phyloP scores from a whole-genome alignment of 495 filamentous ascomycete genomes.

The Xylaria grammica region DNA sequence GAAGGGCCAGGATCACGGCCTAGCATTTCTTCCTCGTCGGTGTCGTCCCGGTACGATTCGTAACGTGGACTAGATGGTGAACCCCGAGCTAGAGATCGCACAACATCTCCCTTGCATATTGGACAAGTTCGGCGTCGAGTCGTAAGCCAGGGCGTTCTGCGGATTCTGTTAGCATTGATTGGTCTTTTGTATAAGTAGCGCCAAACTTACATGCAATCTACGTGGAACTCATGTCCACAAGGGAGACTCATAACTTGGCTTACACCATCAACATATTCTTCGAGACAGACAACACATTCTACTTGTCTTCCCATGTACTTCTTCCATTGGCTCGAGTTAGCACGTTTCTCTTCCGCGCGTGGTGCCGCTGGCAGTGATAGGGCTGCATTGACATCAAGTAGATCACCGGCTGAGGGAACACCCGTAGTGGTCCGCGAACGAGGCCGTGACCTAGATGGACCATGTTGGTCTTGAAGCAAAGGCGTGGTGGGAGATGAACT shows the following conservation, averaged over 20 bases:
- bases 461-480: slow-evolving; percentile 65
- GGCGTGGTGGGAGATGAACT: slow-evolving; percentile 77
- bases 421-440: slow-evolving; percentile 71
- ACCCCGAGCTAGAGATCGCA: slow-evolving; percentile 61
- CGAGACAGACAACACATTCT: slow-evolving; percentile 96
- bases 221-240: slow-evolving; percentile 99
- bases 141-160: slow-evolving; percentile 95
- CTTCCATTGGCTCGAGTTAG: slow-evolving; percentile 65
- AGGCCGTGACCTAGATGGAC: slow-evolving; percentile 58
- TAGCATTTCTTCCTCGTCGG: slow-evolving; percentile 45
- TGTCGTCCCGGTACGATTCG: slow-evolving; percentile 56
- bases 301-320: slow-evolving; percentile 86
- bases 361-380: slow-evolving; percentile 37
- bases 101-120: slow-evolving; percentile 97
- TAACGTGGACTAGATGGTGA: slow-evolving; percentile 51
- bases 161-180: slow-evolving; percentile 28
- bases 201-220: slow-evolving; percentile 91
- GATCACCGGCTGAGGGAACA: slow-evolving; percentile 50
- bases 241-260: slow-evolving; percentile 96
- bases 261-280: slow-evolving; percentile 95
- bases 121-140: slow-evolving; percentile 94
- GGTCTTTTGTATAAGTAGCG: background rate
- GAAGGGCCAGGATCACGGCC: slow-evolving; percentile 29
- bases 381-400: slow-evolving; percentile 43
- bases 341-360: slow-evolving; percentile 55